Conservation (phyloP, 2,329 filamentous ascomycete species). For the Niveomyces coronatus region DNA sequence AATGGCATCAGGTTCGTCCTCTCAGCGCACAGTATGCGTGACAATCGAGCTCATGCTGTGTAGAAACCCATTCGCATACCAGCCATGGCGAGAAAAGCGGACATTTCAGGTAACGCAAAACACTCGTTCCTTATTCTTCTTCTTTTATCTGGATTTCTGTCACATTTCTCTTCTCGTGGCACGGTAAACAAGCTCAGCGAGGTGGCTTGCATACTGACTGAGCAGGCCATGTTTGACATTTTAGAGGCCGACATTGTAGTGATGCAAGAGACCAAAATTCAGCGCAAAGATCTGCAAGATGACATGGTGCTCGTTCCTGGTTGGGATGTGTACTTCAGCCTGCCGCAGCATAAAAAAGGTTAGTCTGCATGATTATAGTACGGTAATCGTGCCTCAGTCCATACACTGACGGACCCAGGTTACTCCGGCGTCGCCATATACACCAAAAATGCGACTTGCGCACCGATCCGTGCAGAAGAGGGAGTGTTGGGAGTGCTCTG, state of each 20-base stretch:
- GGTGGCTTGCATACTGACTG: too few relatives aligned
- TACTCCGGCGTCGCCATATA: slow-evolving; percentile 96
- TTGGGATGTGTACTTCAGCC: slow-evolving; percentile 93
- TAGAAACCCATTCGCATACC: slow-evolving; percentile 74
- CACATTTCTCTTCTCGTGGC: too few relatives aligned
- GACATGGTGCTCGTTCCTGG: slow-evolving; percentile 93
- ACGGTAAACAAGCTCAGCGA: too few relatives aligned
- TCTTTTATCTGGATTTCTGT: too few relatives aligned
- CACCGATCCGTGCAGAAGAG: slow-evolving; percentile 84
- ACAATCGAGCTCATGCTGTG: not conserved
- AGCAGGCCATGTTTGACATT: slow-evolving; percentile 82
- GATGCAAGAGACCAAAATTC: slow-evolving; percentile 95
- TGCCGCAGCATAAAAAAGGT: slow-evolving; percentile 92
- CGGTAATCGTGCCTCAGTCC: too few relatives aligned
- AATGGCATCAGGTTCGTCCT: slow-evolving; percentile 64
- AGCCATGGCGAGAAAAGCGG: slow-evolving; percentile 66
- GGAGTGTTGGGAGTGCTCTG: slow-evolving; percentile 77
- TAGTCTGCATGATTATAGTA: too few relatives aligned
- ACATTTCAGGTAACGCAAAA: slow-evolving; percentile 61
- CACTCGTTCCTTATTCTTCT: too few relatives aligned
- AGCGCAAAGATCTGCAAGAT: slow-evolving; percentile 80
- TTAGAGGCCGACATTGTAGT: slow-evolving; percentile 87
- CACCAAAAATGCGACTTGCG: slow-evolving; percentile 75
- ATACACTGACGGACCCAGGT: slow-evolving; percentile 38
- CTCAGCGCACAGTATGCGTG: not conserved